These are phyloP conservation scores for Talaromyces amestolkiae DNA, from an alignment of 2,329 filamentous ascomycete species.

Conservation along the genomic window DNA sequence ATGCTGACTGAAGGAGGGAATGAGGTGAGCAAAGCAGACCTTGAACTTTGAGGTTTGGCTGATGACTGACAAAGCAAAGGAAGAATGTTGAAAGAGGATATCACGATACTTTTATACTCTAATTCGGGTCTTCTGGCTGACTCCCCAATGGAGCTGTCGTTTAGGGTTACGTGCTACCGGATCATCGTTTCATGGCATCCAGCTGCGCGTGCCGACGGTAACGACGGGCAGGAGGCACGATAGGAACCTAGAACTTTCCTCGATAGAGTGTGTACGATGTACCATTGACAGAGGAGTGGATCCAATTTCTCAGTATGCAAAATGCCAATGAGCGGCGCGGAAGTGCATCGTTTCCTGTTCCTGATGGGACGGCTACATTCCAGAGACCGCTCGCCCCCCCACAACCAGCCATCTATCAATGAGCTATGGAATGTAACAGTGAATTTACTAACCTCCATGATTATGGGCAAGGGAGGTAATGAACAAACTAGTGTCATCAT, in stretches of 20 bases:
- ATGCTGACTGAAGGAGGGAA: conserved; percentile 11
- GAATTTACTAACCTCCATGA: not conserved
- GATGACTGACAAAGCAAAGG: not conserved
- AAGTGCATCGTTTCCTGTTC: conserved; percentile 11
- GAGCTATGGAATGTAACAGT: conserved; percentile 18
- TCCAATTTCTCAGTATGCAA: not conserved
- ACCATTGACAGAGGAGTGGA: not conserved
- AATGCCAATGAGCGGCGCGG: conserved; percentile 10
- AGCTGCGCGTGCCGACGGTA: not conserved
- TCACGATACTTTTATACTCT: conserved; percentile 7
- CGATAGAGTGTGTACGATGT: not conserved
- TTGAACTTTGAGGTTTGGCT: not conserved
- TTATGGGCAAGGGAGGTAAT: not conserved
- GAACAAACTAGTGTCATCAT: not conserved
- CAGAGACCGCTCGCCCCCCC: not conserved
- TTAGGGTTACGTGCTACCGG: conserved; percentile 12
- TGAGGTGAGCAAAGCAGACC: not conserved
- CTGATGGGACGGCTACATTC: conserved; percentile 12
- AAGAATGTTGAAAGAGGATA: not conserved
- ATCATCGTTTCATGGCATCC: conserved; percentile 3
- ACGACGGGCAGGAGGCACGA: not conserved
- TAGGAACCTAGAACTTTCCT: not conserved
- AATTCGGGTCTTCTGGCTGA: not conserved
- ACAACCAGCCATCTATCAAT: conserved; percentile 14
- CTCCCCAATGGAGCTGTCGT: not conserved